Conservation (phyloP, 192 early-diverging fungal genomes). For the Martensiomyces pterosporus region DNA sequence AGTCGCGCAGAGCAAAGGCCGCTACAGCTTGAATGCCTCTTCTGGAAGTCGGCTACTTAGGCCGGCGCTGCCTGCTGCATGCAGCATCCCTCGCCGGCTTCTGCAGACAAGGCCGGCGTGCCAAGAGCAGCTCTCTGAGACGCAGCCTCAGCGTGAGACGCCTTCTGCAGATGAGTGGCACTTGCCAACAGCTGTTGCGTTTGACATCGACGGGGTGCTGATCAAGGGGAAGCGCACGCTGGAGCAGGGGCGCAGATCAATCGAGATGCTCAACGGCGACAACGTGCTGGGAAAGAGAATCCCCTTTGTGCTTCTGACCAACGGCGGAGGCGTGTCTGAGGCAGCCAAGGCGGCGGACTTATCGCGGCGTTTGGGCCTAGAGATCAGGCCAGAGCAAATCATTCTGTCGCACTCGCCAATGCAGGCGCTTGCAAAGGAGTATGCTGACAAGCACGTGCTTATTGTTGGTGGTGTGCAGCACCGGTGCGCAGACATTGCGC, state of each 20-base stretch:
- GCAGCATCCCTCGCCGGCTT: background rate
- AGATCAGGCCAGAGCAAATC: slow-evolving; percentile 61
- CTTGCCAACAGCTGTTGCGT: slow-evolving; percentile 51
- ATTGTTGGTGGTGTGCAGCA: slow-evolving; percentile 67
- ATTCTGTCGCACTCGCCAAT: slow-evolving; percentile 89
- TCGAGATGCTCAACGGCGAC: slow-evolving; percentile 63
- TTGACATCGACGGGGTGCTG: slow-evolving; percentile 86
- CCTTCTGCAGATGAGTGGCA: slow-evolving; percentile 31
- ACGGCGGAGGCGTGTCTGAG: slow-evolving; percentile 83
- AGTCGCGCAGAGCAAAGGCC: too few relatives aligned
- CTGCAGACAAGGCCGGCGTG: slow-evolving; percentile 16
- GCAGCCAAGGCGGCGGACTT: slow-evolving; percentile 67
- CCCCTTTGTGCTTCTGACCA: slow-evolving; percentile 79
- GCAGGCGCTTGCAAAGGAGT: slow-evolving; percentile 58
- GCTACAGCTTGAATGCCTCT: too few relatives aligned
- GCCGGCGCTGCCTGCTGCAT: too few relatives aligned
- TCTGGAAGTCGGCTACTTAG: too few relatives aligned
- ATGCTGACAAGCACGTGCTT: slow-evolving; percentile 61
- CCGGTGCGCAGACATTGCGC: slow-evolving; percentile 60
- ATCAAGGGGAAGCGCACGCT: slow-evolving; percentile 72
- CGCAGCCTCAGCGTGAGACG: too few relatives aligned
- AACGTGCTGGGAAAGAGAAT: slow-evolving; percentile 51
- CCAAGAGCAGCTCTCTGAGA: too few relatives aligned
- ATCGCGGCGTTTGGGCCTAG: slow-evolving; percentile 51
- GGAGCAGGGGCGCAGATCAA: slow-evolving; percentile 60